These are phyloP conservation scores for Rhamnella rubrinervis DNA, from an alignment of 331 rosid genomes.

Conservation along the genomic window DNA sequence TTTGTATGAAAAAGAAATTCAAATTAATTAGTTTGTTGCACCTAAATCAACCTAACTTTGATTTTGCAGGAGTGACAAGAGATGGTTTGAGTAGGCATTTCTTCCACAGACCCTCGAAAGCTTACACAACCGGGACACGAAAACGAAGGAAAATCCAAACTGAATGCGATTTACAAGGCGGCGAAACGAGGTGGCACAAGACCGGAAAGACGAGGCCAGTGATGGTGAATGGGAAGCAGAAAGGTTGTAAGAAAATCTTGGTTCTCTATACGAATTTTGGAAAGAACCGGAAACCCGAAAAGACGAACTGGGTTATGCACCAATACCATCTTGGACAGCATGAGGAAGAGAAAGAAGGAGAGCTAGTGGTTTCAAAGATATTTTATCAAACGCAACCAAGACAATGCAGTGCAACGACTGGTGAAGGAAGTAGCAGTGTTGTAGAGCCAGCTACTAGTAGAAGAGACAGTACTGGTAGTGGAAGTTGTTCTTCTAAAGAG, in stretches of 20 bases:
- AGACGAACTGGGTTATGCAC: conserved; percentile 99
- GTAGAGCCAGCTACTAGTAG: conserved; percentile 16
- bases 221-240: conserved; percentile 79
- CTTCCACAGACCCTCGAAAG: conserved; percentile 97
- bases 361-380: conserved; percentile 91
- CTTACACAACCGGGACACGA: conserved; percentile 94
- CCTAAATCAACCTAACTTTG: conserved; percentile 66
- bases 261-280: conserved; percentile 95
- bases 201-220: conserved; percentile 97
- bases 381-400: conserved; percentile 96
- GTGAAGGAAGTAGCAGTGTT: conserved; percentile 46
- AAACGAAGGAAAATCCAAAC: conserved; percentile 92
- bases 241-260: conserved; percentile 92
- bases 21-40: conserved; percentile 41
- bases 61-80: conserved; percentile 76
- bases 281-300: conserved; percentile 87
- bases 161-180: conserved; percentile 70
- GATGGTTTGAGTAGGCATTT: conserved; percentile 94
- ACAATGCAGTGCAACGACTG: conserved; percentile 60
- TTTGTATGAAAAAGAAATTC: conserved; percentile 4
- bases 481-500: conserved; percentile 74
- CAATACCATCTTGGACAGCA: conserved; percentile 87
- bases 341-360: conserved; percentile 96
- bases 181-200: conserved; percentile 98
- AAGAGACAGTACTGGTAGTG: conserved; percentile 71